phyloP scores from a whole-genome alignment of 208 protist species.

The Herpetomonas samuelpessoai region DNA sequence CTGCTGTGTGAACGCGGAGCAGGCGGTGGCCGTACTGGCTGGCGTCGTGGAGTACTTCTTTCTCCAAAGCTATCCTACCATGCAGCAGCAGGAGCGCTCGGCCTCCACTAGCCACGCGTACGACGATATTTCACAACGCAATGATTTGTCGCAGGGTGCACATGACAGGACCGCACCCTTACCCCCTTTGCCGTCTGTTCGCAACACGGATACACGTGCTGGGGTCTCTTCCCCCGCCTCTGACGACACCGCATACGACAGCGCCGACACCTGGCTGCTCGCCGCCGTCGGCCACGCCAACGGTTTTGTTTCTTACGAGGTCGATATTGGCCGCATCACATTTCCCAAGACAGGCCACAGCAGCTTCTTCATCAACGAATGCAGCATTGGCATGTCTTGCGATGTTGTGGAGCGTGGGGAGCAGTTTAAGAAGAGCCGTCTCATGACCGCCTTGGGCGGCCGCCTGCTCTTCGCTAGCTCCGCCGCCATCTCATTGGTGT shows the following conservation, averaged over 20 bases:
- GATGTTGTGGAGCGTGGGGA: constrained; percentile 72
- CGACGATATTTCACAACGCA: too few species aligned
- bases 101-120: too few species aligned
- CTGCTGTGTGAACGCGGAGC: constrained; percentile 40
- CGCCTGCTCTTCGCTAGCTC: constrained; percentile 54
- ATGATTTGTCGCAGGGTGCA: too few species aligned
- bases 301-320: constrained; percentile 22
- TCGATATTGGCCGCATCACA: constrained; percentile 69
- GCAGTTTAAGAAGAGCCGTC: constrained; percentile 30
- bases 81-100: too few species aligned
- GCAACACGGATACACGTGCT: too few species aligned
- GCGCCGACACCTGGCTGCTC: too few species aligned
- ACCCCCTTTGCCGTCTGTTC: too few species aligned
- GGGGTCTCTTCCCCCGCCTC: too few species aligned
- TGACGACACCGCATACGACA: too few species aligned
- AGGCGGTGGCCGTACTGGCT: constrained; percentile 29
- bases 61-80: too few species aligned
- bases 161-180: too few species aligned
- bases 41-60: constrained; percentile 9
- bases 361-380: constrained; percentile 84
- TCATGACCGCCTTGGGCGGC: constrained; percentile 43
- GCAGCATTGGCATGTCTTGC: constrained; percentile 75
- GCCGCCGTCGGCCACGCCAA: not conserved
- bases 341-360: constrained; percentile 56
- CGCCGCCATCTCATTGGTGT: constrained; percentile 40